These are phyloP conservation scores for Fragaria ananassa DNA, from an alignment of 306 rosid genomes.

Conservation along the genomic window DNA sequence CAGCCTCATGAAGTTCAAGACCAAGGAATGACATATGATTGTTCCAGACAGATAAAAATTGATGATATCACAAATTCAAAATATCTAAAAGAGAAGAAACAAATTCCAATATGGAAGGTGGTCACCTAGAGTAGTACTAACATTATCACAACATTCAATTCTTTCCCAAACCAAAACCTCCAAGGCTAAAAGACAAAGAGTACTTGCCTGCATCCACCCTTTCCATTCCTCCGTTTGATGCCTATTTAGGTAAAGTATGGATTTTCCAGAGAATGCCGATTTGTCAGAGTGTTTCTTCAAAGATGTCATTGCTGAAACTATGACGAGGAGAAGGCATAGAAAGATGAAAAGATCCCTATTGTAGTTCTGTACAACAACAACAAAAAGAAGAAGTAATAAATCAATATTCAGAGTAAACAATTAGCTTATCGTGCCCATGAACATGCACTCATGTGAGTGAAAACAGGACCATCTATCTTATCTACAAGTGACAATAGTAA, in stretches of 20 bases:
- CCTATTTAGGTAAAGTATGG: constrained; percentile 84
- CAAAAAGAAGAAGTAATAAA: constrained; percentile 23
- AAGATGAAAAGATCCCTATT: constrained; percentile 92
- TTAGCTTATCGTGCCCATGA: constrained; percentile 5
- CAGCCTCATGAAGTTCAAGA: background rate
- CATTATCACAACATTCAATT: background rate
- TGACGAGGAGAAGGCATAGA: constrained; percentile 79
- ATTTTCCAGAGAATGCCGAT: constrained; percentile 79
- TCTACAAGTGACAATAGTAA: background rate
- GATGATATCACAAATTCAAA: background rate
- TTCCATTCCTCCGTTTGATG: constrained; percentile 99
- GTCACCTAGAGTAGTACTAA: constrained; percentile 3
- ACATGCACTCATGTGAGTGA: background rate
- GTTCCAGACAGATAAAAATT: background rate
- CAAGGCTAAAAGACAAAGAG: constrained; percentile 18
- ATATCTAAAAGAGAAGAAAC: background rate
- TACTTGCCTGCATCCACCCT: constrained; percentile 99
- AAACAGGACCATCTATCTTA: background rate
- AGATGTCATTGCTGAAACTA: constrained; percentile 91
- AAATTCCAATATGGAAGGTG: background rate
- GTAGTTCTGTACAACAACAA: constrained; percentile 65
- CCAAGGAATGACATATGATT: constrained; percentile 3
- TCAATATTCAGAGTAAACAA: constrained; percentile 12
- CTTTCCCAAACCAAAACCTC: constrained; percentile 9
- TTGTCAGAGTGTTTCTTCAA: constrained; percentile 82